Conservation (phyloP, 345 rosid genomes). For the Populus ilicifolia region DNA sequence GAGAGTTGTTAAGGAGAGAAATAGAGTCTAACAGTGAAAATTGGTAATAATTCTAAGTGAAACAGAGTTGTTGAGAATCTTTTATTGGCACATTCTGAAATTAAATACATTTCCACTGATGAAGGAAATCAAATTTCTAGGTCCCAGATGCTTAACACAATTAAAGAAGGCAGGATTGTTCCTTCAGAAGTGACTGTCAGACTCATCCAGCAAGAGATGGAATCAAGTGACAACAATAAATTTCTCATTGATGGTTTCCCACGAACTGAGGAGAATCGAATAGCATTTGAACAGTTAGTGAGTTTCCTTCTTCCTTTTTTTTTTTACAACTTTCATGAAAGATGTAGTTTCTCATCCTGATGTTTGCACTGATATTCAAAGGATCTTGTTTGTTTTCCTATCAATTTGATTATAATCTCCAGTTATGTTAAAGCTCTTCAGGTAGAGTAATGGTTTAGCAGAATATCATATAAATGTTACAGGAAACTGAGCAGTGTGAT, state of each 20-base stretch:
- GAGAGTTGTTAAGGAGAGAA: conserved; percentile 30
- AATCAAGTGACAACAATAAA: conserved; percentile 18
- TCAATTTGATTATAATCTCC: neutral
- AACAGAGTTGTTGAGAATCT: neutral
- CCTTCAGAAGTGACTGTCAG: conserved; percentile 35
- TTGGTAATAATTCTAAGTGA: conserved; percentile 9
- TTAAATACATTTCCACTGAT: neutral
- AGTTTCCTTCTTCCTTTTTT: neutral
- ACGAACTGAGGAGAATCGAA: conserved; percentile 24
- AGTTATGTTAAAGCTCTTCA: neutral
- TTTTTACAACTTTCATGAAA: neutral
- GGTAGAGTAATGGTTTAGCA: neutral
- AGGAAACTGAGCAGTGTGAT: neutral
- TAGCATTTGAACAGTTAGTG: conserved; percentile 25
- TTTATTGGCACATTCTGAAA: neutral
- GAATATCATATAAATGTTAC: neutral
- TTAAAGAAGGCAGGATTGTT: conserved; percentile 27
- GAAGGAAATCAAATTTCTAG: conserved; percentile 10
- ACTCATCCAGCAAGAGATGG: conserved; percentile 23
- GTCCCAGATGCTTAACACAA: conserved; percentile 20
- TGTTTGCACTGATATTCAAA: neutral
- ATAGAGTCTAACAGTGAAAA: conserved; percentile 20
- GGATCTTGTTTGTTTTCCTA: neutral
- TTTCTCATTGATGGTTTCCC: conserved; percentile 36
- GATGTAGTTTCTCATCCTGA: neutral